Base-by-base conservation (phyloP, 495 filamentous ascomycete genomes). In the Elaphomyces granulatus region DNA sequence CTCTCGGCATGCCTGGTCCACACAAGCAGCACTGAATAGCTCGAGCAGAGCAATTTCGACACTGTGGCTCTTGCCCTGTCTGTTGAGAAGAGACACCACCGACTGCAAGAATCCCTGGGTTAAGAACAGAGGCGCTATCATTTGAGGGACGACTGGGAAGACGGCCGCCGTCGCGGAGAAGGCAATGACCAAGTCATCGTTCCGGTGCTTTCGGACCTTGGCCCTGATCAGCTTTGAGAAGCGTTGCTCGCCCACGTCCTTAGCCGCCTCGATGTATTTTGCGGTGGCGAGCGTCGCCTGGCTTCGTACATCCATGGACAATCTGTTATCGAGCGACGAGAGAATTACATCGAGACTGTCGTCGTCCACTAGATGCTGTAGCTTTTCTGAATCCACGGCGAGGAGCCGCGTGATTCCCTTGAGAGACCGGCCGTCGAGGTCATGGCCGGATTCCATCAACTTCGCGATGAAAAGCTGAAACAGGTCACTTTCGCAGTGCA, bases 1-100 rank as follows among this genome's bases (percentile, higher is more conserved):
- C 45, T 83, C 79, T 12, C 87, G 77, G 47, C 87, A 95, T 2
- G 67, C 56, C 32, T 71, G 64, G 48, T 87, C 78, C 59, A 92
- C 80, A 58, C 86, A 93, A 14, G 88, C 92, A 8, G 83, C 83
- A 58, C 82, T 90, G 31, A 96, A 63, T 66, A 96, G 77, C 44
- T 96, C 83, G 39, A 96, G 60, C 18, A 83, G 74, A 3, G 85
- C 78, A 30, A 77, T 71, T 59, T 94, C 86, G 31, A 94, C 78
- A 39, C 80, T 80, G 45, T 70, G 68, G 50, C 76, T 81, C 59
- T 81, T 86, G 55, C 72, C 72, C 39, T 81, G 80, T 49, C 75
- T 74, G 38, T 78, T 69, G 55, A 86, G 76, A 35, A 87, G 56
- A 6, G 81, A 75, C 15, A 72, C 74, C 16, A 94, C 64, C 26